Evolutionary conservation across 2,329 filamentous ascomycete genomes (phyloP).

Genomic region (Cyphellophora attinorum): DNA sequence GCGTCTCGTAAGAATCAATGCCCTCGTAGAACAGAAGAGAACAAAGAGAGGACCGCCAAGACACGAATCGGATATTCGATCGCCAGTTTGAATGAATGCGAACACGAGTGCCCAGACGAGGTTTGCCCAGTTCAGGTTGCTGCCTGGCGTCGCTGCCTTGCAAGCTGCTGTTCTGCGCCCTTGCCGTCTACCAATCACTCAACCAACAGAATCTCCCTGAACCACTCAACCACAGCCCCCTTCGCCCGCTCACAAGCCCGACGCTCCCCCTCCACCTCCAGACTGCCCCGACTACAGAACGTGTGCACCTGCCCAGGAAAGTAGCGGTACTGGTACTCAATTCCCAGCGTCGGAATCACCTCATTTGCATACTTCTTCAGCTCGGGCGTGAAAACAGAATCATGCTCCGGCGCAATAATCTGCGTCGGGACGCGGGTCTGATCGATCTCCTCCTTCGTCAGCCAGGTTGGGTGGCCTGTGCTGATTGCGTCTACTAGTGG

Average conservation of each 20-base stretch:
- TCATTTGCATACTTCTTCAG: conserved; percentile 35
- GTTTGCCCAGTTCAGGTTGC: too few species aligned
- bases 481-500: conserved; percentile 38
- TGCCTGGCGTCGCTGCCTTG: too few species aligned
- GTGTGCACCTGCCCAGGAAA: conserved; percentile 42
- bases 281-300: conserved; percentile 35
- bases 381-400: conserved; percentile 33
- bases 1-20: too few species aligned
- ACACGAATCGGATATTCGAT: too few species aligned
- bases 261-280: conserved; percentile 28
- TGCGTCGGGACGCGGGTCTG: conserved; percentile 40
- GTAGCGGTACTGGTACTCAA: conserved; percentile 42
- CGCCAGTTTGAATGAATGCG: too few species aligned
- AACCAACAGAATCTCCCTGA: conserved; percentile 14
- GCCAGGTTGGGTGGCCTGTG: conserved; percentile 34
- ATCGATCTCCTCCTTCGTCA: conserved; percentile 38
- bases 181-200: too few species aligned
- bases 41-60: too few species aligned
- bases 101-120: too few species aligned
- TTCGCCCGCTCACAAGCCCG: conserved; percentile 39
- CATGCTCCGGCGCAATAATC: conserved; percentile 42
- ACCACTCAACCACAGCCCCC: conserved; percentile 38
- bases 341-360: conserved; percentile 26
- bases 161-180: too few species aligned
- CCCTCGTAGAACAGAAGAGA: too few species aligned